Base-by-base conservation (phyloP, 1,284 basidiomycete genomes). In the Kwoniella shivajii region DNA sequence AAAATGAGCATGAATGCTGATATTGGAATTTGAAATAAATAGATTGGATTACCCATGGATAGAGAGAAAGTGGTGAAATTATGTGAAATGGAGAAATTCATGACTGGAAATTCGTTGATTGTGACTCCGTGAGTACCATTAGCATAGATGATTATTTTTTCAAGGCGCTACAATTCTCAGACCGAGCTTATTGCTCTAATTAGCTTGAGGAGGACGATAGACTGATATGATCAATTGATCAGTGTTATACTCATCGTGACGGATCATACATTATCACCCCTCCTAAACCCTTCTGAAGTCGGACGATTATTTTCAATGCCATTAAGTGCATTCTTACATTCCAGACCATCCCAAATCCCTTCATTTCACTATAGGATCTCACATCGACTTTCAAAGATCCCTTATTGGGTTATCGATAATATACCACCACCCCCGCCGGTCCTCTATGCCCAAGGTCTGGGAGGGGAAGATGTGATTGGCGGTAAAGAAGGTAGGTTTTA, bases 121-220 rank as follows among this genome's bases (percentile, higher is more conserved):
- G 90, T 92, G 9, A 90, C 87, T 0, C 90, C 90, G 88, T 91
- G 61, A 69, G 87, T 79, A n/a, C n/a, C n/a, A n/a, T n/a, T n/a
- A n/a, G n/a, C n/a, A n/a, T n/a, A n/a, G n/a, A n/a, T n/a, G n/a
- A n/a, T n/a, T n/a, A 2, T 27, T 9, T 34, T 20, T 20, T 33
- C 29, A 37, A 38, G 42, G 31, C 22, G 18, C 14, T 38, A 26
- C 29, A 0, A 4, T 10, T 2, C 26, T 47, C 10, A n/a, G n/a
- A n/a, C 18, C 41, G 11, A 42, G 7, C 18, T 33, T 22, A 31
- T 37, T 22, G 7, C 1, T 33, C 20, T 37, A 26, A 10, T 22
- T 20, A 34, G 11, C 9, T 16, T 53, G 13, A 48, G n/a, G n/a
- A n/a, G n/a, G n/a, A n/a, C n/a, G n/a, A n/a, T n/a, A 44, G 38